phyloP scores from a whole-genome alignment of 805 yeast species.

The Debaryomyces prosopidis region DNA sequence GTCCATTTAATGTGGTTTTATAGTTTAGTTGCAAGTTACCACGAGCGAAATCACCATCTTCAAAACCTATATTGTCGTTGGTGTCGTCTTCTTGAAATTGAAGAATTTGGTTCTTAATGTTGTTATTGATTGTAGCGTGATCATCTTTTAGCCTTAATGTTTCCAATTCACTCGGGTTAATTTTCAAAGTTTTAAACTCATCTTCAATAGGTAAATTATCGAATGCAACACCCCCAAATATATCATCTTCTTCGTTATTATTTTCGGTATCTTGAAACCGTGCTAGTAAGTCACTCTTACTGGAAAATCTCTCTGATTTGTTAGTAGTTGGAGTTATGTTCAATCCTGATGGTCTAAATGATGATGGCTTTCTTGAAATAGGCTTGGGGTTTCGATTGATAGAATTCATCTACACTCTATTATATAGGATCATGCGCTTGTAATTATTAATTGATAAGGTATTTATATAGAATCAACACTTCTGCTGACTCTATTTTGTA shows the following conservation, averaged over 20 bases:
- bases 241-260: conserved; percentile 18
- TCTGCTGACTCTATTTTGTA: background rate
- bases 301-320: conserved; percentile 8
- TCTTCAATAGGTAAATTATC: conserved; percentile 17
- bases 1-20: conserved; percentile 1
- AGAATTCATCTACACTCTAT: conserved; percentile 5
- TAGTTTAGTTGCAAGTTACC: conserved; percentile 1
- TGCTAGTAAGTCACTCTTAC: conserved; percentile 21
- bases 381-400: conserved; percentile 6
- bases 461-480: background rate
- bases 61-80: background rate
- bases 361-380: conserved; percentile 9
- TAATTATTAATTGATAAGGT: background rate
- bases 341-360: conserved; percentile 3
- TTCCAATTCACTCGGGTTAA: conserved; percentile 6
- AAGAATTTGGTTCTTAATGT: background rate
- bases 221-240: conserved; percentile 20
- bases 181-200: conserved; percentile 26
- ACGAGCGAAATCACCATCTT: conserved; percentile 1
- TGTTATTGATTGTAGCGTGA: too few species aligned
- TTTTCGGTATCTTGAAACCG: conserved; percentile 17
- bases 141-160: conserved; percentile 2
- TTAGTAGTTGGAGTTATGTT: conserved; percentile 3
- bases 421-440: background rate
- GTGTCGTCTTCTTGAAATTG: background rate